Conservation (phyloP, 768 basidiomycete genomes). For the Boletellus sp. region DNA sequence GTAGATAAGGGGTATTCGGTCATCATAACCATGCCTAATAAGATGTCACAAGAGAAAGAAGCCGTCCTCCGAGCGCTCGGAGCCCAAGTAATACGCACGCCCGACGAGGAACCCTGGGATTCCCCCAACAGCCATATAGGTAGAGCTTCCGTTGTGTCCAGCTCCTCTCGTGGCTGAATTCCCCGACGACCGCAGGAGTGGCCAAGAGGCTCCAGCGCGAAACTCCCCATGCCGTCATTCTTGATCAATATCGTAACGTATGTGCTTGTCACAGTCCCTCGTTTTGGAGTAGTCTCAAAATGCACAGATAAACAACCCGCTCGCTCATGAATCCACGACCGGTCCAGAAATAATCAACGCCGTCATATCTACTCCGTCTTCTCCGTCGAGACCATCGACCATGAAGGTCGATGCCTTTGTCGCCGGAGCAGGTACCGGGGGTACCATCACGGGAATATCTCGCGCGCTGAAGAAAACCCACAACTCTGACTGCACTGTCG, state of each 20-base stretch:
- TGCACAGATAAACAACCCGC: slow-evolving; percentile 70
- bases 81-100: slow-evolving; percentile 92
- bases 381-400: slow-evolving; percentile 53
- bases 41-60: slow-evolving; percentile 97
- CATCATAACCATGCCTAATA: slow-evolving; percentile 87
- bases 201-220: slow-evolving; percentile 71
- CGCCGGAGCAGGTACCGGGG: slow-evolving; percentile 91
- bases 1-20: slow-evolving; percentile 87
- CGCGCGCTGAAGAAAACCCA: slow-evolving; percentile 75
- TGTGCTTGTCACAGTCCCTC: slow-evolving; percentile 23
- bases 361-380: slow-evolving; percentile 62
- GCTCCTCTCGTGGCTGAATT: slow-evolving; percentile 76
- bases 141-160: slow-evolving; percentile 41
- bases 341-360: slow-evolving; percentile 90
- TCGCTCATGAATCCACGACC: slow-evolving; percentile 88
- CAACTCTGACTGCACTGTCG: slow-evolving; percentile 66
- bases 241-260: slow-evolving; percentile 88
- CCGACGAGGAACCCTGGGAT: slow-evolving; percentile 85
- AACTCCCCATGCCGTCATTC: slow-evolving; percentile 82
- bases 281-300: not conserved
- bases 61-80: slow-evolving; percentile 87
- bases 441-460: slow-evolving; percentile 87
- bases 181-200: slow-evolving; percentile 83
- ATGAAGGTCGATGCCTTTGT: slow-evolving; percentile 78
- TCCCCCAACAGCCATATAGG: slow-evolving; percentile 91